Evolutionary conservation across 1,284 basidiomycete species (phyloP).

Genomic region (Tilletia caries): DNA sequence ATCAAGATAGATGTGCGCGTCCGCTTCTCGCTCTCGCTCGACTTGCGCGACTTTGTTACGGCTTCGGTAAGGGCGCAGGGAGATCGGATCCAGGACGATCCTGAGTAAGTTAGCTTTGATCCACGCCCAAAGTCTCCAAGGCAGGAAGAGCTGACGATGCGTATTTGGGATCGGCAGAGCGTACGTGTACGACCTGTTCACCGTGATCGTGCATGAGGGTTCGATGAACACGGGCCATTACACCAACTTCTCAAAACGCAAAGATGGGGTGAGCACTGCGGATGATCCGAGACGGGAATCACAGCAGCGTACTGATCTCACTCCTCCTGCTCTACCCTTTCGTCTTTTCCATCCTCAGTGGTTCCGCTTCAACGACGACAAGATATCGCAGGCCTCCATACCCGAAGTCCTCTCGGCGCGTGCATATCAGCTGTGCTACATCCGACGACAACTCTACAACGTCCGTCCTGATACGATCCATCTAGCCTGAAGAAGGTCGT

Average conservation of each 20-base stretch:
- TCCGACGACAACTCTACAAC: constrained; percentile 38
- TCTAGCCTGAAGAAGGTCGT: not conserved
- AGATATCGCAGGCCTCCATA: constrained; percentile 55
- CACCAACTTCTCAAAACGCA: constrained; percentile 73
- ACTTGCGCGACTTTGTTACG: constrained; percentile 83
- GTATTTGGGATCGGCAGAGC: constrained; percentile 60
- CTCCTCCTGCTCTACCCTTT: constrained; percentile 42
- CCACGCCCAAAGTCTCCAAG: not conserved
- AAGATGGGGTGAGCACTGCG: constrained; percentile 67
- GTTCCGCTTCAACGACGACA: constrained; percentile 93
- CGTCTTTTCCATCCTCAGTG: constrained; percentile 62
- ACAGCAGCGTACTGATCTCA: constrained; percentile 17
- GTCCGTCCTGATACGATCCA: constrained; percentile 14
- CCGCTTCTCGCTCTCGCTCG: constrained; percentile 75
- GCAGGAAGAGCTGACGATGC: not conserved
- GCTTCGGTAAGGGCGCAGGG: constrained; percentile 40
- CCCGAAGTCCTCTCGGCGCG: constrained; percentile 31
- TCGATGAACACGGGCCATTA: constrained; percentile 88
- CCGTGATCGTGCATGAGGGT: constrained; percentile 91
- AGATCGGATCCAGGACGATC: constrained; percentile 25
- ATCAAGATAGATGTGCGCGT: constrained; percentile 79
- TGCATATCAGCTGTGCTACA: constrained; percentile 50
- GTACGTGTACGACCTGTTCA: constrained; percentile 75
- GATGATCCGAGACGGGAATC: too few relatives aligned
- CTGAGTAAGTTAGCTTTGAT: constrained; percentile 22